phyloP scores from a whole-genome alignment of 2,329 filamentous ascomycete species.

The Scytalidium sp. region DNA sequence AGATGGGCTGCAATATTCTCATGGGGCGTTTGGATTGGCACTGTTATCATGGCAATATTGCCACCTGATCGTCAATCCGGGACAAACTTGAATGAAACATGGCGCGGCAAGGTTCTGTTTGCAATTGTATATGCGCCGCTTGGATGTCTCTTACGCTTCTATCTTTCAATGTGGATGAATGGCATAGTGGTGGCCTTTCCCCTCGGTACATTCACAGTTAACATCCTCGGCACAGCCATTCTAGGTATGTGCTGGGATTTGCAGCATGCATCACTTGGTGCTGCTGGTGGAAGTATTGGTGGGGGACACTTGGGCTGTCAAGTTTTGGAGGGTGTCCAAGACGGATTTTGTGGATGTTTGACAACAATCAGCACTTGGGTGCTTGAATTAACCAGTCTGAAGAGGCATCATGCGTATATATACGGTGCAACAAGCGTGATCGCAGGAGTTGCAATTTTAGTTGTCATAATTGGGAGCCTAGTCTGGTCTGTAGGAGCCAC shows the following conservation, averaged over 20 bases:
- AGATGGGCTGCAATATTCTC: constrained; percentile 58
- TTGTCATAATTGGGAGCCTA: constrained; percentile 70
- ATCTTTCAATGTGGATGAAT: constrained; percentile 66
- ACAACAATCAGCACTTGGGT: constrained; percentile 66
- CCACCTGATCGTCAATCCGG: constrained; percentile 53
- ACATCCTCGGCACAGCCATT: constrained; percentile 71
- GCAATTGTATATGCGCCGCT: constrained; percentile 76
- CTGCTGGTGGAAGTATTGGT: constrained; percentile 3
- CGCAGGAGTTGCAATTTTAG: constrained; percentile 52
- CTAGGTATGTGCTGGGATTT: constrained; percentile 75
- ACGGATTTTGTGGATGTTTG: constrained; percentile 62
- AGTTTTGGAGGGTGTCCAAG: constrained; percentile 59
- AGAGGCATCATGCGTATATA: constrained; percentile 56
- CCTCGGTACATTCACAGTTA: constrained; percentile 77
- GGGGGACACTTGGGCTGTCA: constrained; percentile 58
- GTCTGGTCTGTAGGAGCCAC: constrained; percentile 60
- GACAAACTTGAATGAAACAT: constrained; percentile 40
- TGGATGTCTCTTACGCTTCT: constrained; percentile 73
- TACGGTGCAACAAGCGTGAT: constrained; percentile 61
- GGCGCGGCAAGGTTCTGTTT: constrained; percentile 73
- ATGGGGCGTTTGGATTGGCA: constrained; percentile 71
- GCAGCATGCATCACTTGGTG: constrained; percentile 53
- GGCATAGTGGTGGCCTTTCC: constrained; percentile 63
- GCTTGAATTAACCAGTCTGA: constrained; percentile 50
- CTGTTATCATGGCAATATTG: constrained; percentile 65